A percentile compares a stretch with the other conserved stretches of the same genome.
These are phyloP conservation scores for Backusella liffmaniae DNA, from an alignment of 192 early-diverging fungal species.

Conservation along the genomic window DNA sequence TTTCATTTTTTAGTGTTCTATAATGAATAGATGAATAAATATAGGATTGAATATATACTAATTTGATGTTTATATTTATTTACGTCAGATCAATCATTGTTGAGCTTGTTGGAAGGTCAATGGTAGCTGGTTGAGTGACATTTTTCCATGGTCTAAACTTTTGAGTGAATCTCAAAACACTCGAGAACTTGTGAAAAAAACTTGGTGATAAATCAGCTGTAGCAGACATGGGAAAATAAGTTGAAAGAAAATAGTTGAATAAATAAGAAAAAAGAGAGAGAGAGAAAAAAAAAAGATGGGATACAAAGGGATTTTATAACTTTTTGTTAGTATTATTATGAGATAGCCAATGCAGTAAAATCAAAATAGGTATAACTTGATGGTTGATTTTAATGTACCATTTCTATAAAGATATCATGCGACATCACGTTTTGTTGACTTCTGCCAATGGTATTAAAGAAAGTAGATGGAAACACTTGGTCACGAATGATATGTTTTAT, in stretches of 20 bases:
- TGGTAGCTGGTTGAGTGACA: background rate
- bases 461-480: background rate
- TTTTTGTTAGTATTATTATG: background rate
- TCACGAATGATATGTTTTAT: background rate
- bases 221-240: background rate
- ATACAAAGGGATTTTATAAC: background rate
- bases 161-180: background rate
- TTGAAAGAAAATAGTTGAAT: background rate
- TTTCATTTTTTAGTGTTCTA: background rate
- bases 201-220: background rate
- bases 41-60: background rate
- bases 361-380: background rate
- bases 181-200: slow-evolving; percentile 4
- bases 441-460: background rate
- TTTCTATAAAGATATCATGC: background rate
- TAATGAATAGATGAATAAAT: background rate
- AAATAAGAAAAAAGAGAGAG: background rate
- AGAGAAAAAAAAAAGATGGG: background rate
- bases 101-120: background rate
- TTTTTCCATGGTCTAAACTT: background rate
- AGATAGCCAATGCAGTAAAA: background rate
- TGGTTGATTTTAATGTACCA: background rate
- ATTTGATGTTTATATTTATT: background rate
- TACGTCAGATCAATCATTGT: background rate
- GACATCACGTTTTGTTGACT: background rate